Evolutionary conservation across 257 asterid genomes (phyloP).

Genomic region (Leptodermis oblonga): DNA sequence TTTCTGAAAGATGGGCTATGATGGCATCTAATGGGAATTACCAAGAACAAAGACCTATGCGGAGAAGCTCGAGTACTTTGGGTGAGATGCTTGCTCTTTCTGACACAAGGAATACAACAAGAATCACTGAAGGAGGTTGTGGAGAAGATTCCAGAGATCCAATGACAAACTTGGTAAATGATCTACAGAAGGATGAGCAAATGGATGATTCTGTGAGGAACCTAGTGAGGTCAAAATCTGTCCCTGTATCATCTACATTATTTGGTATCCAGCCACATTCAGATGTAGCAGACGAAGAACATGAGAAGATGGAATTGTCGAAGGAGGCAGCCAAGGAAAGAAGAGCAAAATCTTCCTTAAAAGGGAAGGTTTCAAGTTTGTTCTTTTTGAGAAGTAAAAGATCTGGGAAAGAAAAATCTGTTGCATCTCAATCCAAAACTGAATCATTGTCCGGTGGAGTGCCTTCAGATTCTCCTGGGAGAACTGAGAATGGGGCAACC

Average conservation of each 20-base stretch:
- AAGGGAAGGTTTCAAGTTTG: constrained; percentile 77
- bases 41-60: constrained; percentile 61
- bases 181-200: constrained; percentile 28
- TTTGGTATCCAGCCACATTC: constrained; percentile 39
- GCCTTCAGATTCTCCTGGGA: constrained; percentile 24
- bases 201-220: constrained; percentile 46
- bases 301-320: constrained; percentile 31
- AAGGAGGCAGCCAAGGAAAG: constrained; percentile 48
- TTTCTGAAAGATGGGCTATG: constrained; percentile 96
- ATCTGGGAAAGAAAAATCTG: constrained; percentile 41
- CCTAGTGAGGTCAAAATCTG: constrained; percentile 77
- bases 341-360: constrained; percentile 59
- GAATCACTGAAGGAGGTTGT: constrained; percentile 32
- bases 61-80: constrained; percentile 79
- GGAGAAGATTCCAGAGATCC: constrained; percentile 38
- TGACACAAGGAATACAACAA: constrained; percentile 49
- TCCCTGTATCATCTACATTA: constrained; percentile 66
- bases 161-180: constrained; percentile 26
- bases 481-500: constrained; percentile 23
- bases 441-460: constrained; percentile 20
- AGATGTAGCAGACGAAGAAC: constrained; percentile 31
- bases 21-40: constrained; percentile 66
- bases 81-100: constrained; percentile 99
- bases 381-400: constrained; percentile 74
- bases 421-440: constrained; percentile 33